Evolutionary conservation across 2,329 filamentous ascomycete species (phyloP).

Genomic region (Periconia macrospinosa): DNA sequence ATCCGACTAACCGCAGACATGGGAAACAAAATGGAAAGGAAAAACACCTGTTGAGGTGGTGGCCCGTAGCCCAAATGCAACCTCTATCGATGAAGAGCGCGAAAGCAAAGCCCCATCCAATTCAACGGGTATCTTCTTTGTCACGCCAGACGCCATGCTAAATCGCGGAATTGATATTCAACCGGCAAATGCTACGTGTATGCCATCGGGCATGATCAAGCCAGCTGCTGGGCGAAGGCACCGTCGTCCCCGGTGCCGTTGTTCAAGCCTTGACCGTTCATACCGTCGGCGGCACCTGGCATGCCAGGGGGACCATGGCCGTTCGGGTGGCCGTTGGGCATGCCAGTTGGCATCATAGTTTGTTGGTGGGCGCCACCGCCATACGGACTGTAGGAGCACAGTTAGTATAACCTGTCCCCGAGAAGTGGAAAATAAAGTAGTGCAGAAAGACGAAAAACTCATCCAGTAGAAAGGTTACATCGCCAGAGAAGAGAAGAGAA

Average conservation of each 20-base stretch:
- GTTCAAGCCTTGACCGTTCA: conserved; percentile 33
- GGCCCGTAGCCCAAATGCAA: conserved; percentile 12
- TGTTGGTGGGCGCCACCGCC: conserved; percentile 24
- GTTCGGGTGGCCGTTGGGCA: conserved; percentile 26
- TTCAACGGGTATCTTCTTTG: conserved; percentile 17
- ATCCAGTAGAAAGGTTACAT: conserved; percentile 10
- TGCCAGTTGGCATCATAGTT: conserved; percentile 22
- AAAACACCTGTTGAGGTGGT: conserved; percentile 2
- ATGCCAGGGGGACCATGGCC: conserved; percentile 18
- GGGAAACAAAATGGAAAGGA: background rate
- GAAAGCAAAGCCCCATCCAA: conserved; percentile 13
- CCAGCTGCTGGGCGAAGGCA: conserved; percentile 38
- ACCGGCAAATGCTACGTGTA: background rate
- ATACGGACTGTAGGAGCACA: conserved; percentile 27
- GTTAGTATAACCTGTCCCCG: conserved; percentile 6
- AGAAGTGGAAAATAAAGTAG: background rate
- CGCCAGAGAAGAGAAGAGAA: conserved; percentile 21
- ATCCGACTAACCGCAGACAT: background rate
- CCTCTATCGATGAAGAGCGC: conserved; percentile 14
- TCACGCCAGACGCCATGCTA: conserved; percentile 37
- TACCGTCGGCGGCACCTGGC: conserved; percentile 30
- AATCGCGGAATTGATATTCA: conserved; percentile 6
- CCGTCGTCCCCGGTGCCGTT: conserved; percentile 38
- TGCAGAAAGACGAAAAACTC: conserved; percentile 11
- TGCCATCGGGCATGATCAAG: conserved; percentile 12